Percentiles rank a stretch among this genome's conserved stretches.
Conservation (phyloP, 2,329 filamentous ascomycete species). For the Botrytis elliptica region DNA sequence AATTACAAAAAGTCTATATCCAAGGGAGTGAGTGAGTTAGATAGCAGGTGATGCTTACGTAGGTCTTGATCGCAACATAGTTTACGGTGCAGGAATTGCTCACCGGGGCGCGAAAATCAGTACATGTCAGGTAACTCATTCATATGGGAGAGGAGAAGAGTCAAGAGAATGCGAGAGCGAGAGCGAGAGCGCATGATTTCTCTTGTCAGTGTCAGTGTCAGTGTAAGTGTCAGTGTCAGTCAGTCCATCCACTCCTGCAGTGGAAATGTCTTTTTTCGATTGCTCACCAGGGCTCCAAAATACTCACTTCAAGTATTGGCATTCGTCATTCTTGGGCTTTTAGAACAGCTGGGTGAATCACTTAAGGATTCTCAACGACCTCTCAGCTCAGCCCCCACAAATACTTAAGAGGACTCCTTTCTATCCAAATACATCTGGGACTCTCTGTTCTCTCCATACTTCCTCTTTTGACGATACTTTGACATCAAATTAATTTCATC, state of each 20-base stretch:
- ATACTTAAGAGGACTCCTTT: neutral
- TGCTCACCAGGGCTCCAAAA: neutral
- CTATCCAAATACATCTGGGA: neutral
- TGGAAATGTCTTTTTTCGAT: neutral
- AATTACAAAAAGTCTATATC: neutral
- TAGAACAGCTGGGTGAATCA: slow-evolving; percentile 8
- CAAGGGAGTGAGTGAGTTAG: too few species aligned
- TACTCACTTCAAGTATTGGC: neutral
- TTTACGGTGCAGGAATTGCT: neutral
- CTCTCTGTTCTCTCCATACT: neutral
- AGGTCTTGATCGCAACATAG: neutral
- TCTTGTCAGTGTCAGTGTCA: neutral
- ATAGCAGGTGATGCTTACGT: neutral
- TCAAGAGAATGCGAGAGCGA: neutral
- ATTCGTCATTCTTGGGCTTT: slow-evolving; percentile 3
- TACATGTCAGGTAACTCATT: neutral
- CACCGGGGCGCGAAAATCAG: neutral
- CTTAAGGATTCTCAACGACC: neutral
- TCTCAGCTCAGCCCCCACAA: neutral
- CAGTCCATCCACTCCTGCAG: neutral
- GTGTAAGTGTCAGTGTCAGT: neutral
- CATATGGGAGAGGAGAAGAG: neutral
- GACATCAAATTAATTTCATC: neutral
- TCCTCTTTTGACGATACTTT: neutral
- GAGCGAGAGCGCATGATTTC: neutral